phyloP scores from a whole-genome alignment of 192 early-diverging fungal genomes.

The Chytriomyces sp. region DNA sequence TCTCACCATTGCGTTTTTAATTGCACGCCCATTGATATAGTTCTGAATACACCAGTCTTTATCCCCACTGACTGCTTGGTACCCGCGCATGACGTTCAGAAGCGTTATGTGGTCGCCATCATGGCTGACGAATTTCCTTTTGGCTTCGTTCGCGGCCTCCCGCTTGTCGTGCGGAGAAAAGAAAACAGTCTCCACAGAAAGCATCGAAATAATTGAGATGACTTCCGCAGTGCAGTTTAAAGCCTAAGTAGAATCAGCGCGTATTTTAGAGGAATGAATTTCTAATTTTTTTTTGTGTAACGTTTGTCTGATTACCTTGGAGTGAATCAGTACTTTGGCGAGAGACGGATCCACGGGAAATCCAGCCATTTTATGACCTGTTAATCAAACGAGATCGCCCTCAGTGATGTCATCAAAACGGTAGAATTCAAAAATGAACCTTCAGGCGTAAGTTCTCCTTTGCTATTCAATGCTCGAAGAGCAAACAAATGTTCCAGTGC shows the following conservation, averaged over 20 bases:
- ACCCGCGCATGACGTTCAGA: constrained; percentile 81
- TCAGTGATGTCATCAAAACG: neutral
- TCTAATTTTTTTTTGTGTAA: neutral
- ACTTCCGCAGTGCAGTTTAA: constrained; percentile 83
- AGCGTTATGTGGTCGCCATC: constrained; percentile 96
- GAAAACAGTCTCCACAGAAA: constrained; percentile 92
- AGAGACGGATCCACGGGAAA: constrained; percentile 92
- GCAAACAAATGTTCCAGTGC: constrained; percentile 90
- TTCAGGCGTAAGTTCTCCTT: constrained; percentile 72
- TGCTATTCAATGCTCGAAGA: constrained; percentile 83
- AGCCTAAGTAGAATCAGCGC: constrained; percentile 5
- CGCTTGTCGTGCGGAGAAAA: constrained; percentile 82
- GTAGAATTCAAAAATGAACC: constrained; percentile 69
- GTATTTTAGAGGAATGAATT: neutral
- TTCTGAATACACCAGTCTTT: constrained; percentile 88
- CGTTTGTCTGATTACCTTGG: constrained; percentile 47
- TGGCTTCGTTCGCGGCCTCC: constrained; percentile 81
- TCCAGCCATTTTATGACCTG: constrained; percentile 69
- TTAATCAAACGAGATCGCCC: neutral
- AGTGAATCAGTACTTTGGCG: constrained; percentile 87
- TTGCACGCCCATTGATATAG: constrained; percentile 85
- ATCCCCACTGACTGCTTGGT: constrained; percentile 78
- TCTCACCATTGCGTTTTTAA: constrained; percentile 80
- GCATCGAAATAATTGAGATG: constrained; percentile 85
- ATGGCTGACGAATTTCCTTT: constrained; percentile 77